Conservation (phyloP, 176 grass and related monocot species). For the Musa itinerans region DNA sequence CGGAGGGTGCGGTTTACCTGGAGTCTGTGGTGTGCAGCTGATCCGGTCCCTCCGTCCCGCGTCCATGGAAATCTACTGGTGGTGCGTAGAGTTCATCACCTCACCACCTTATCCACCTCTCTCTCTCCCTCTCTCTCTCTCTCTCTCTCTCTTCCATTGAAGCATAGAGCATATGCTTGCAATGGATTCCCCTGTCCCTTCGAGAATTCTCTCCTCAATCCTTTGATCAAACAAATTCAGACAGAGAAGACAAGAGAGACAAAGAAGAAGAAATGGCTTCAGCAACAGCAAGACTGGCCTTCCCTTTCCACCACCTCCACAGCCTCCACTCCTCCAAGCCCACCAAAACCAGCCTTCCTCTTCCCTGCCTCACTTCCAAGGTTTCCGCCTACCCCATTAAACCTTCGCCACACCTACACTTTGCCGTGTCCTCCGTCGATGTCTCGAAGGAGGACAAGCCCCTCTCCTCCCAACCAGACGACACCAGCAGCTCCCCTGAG, state of each 20-base stretch:
- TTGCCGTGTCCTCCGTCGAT: conserved; percentile 50
- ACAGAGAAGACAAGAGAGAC: neutral
- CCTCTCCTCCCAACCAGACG: conserved; percentile 1
- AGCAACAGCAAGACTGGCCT: conserved; percentile 39
- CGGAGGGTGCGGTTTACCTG: neutral
- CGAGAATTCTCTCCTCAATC: neutral
- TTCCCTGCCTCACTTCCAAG: neutral
- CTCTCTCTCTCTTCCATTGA: neutral
- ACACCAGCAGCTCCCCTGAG: neutral
- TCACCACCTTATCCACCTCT: neutral
- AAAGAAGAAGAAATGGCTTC: neutral
- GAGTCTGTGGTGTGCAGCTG: neutral
- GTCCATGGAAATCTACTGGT: neutral
- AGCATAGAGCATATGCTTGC: neutral
- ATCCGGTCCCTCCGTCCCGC: neutral
- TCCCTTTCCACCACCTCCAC: conserved; percentile 31
- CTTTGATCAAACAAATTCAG: neutral
- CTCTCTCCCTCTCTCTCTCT: too few relatives aligned
- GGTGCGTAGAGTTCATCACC: neutral
- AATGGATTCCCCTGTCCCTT: neutral
- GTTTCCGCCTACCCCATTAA: neutral
- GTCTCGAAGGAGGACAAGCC: conserved; percentile 80
- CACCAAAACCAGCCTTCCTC: neutral
- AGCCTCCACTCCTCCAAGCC: conserved; percentile 16
- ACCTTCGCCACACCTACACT: conserved; percentile 7